Evolutionary conservation across 225 moss, liverwort and hornwort species (phyloP), one percentile per base, ranked within the genome.

Genomic region (Takakia lepidozioides): DNA sequence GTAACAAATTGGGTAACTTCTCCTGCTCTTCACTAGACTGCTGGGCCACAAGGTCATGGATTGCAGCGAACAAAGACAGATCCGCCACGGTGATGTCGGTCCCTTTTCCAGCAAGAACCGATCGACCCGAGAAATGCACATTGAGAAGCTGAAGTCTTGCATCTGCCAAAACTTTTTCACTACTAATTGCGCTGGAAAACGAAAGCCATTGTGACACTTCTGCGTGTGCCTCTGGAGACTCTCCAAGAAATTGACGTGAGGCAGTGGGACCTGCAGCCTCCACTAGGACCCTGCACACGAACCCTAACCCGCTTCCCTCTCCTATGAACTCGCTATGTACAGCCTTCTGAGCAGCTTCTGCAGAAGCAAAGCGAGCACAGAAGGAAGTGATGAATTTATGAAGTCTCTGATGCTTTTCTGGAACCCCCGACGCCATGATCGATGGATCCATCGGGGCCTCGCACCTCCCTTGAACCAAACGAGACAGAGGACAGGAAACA

Each of bases 1-100:
- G 51, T 47, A 67, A 54, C 37, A 76, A 46, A 35, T 71, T 34
- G 17, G 71, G 59, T 29, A 60, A 37, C 6, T 52, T 52, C 55
- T 63, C 71, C 11, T 66, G 66, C 7, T 60, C 52, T 8, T 38
- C 37, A 43, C 19, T 34, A 27, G 54, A 35, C 14, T 40, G 19
- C 53, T 58, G 56, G 6, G 43, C 22, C 55, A 61, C 21, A 21
- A 55, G 46, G 43, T 67, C 62, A n/a, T 63, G 71, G 26, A 71
- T 11, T 3, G 63, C 63, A 52, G 59, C 66, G 25, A 76, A 76
- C 18, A 71, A 52, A 3, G 71, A 36, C 32, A 76, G 46, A 36
- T 76, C 76, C 13, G 71, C 76, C 38, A 76, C 71, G 14, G 61
- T 76, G 23, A 76, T 64, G 2, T 13, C 25, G n/a, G 63, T 51